Base-by-base conservation (phyloP, 495 filamentous ascomycete genomes). In the Neurospora terricola region DNA sequence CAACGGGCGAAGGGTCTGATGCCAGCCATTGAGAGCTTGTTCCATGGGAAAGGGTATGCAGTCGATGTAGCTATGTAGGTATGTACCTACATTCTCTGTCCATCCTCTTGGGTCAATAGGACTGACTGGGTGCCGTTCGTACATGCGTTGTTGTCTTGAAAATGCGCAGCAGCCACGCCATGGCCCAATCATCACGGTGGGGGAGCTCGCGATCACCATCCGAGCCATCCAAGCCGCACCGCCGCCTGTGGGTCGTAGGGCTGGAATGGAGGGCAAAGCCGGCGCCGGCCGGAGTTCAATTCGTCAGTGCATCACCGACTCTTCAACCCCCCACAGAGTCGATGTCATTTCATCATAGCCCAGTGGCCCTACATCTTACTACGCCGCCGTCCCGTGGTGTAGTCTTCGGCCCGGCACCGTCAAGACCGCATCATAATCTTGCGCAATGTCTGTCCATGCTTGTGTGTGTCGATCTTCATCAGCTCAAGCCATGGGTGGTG, bases 201-300 rank as follows among this genome's bases (percentile, higher is more conserved):
- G 14, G 4, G 14, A 66, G 54, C 54, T 66, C 21, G 48, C n/a
- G 48, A 59, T 59, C 48, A 59, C 48, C 54, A 66, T 34, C 27
- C 27, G 27, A 62, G 54, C 54, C 54, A 66, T 18, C 54, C 27
- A 66, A 66, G 54, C 54, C 54, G 54, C 54, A 66, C 54, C 14
- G 54, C 54, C 54, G 54, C 54, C 54, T 66, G 54, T 66, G 54
- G 54, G 38, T 73, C 77, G 38, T 78, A 78, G 77, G 77, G 77
- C 75, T 78, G 76, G 77, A 70, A 74, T 74, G 77, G 75, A 69
- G 75, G 71, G 69, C n/a, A 34, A 38, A 27, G 27, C 38, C 39
- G 54, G 30, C 54, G 27, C 27, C 54, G 54, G 54, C 54, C 27
- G 27, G 54, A 18, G 12, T 66, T 66, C 54, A 36, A 18, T 34